These are phyloP conservation scores for Mortierella sp. DNA, from an alignment of 371 early-diverging fungal genomes.

Conservation along the genomic window DNA sequence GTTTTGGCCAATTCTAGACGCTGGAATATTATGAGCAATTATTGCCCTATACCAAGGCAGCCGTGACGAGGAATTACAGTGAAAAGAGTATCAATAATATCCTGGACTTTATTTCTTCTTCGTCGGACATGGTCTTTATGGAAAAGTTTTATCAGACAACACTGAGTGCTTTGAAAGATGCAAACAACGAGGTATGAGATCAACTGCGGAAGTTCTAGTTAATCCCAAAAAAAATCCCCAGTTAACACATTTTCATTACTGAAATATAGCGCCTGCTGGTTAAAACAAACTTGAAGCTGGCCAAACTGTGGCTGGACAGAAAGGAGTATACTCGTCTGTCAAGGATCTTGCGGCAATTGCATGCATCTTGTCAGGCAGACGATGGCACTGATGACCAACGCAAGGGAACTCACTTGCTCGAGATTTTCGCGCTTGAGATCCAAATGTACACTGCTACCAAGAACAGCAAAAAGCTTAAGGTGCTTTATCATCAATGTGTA, in stretches of 20 bases:
- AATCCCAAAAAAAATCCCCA: not conserved
- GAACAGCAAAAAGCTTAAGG: constrained; percentile 90
- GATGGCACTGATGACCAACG: constrained; percentile 89
- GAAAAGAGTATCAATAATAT: constrained; percentile 97
- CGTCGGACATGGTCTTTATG: constrained; percentile 83
- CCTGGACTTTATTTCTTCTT: constrained; percentile 85
- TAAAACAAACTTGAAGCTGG: constrained; percentile 92
- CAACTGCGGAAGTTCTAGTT: not conserved
- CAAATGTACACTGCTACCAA: constrained; percentile 93
- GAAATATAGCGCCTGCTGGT: constrained; percentile 80
- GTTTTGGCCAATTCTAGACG: constrained; percentile 62
- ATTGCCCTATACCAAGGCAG: constrained; percentile 82
- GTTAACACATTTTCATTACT: not conserved
- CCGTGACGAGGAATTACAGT: constrained; percentile 92
- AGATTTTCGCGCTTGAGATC: constrained; percentile 92
- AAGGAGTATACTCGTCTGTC: constrained; percentile 79
- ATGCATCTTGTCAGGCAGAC: constrained; percentile 82
- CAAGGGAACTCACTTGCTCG: constrained; percentile 92
- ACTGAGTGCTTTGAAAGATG: constrained; percentile 77
- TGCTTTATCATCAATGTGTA: constrained; percentile 88
- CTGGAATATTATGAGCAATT: constrained; percentile 82
- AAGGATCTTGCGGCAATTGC: constrained; percentile 83
- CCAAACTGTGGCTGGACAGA: constrained; percentile 91
- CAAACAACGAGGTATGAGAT: constrained; percentile 82
- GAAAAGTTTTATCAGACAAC: constrained; percentile 89